Percentiles rank a stretch among this genome's conserved stretches.
phyloP scores from a whole-genome alignment of 192 early-diverging fungal species.

The Allomyces macrogynus region DNA sequence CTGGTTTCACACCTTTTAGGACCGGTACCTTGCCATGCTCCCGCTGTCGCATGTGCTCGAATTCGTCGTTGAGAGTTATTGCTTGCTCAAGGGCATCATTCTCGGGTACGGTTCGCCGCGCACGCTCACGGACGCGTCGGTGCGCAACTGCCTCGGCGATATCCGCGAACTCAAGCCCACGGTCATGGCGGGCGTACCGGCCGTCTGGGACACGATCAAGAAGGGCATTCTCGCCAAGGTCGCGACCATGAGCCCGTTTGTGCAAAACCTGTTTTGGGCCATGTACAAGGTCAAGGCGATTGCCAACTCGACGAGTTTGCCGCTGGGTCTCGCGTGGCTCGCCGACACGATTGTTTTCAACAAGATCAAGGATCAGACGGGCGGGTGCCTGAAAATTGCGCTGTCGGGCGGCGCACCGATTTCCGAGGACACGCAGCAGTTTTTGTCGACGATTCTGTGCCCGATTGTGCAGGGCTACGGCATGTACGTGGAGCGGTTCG shows the following conservation, averaged over 20 bases:
- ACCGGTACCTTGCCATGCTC: slow-evolving; percentile 54
- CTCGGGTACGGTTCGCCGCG: slow-evolving; percentile 45
- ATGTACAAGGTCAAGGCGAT: slow-evolving; percentile 51
- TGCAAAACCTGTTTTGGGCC: slow-evolving; percentile 51
- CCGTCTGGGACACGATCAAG: slow-evolving; percentile 75
- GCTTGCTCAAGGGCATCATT: slow-evolving; percentile 42
- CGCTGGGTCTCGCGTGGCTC: slow-evolving; percentile 17
- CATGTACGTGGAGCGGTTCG: slow-evolving; percentile 16
- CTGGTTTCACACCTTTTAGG: slow-evolving; percentile 23
- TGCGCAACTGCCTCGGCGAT: slow-evolving; percentile 47
- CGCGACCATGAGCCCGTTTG: slow-evolving; percentile 19
- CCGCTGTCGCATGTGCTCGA: slow-evolving; percentile 80
- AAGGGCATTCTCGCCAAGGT: slow-evolving; percentile 58
- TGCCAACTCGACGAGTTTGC: slow-evolving; percentile 1
- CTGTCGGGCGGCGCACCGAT: slow-evolving; percentile 83
- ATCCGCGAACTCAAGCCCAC: slow-evolving; percentile 50
- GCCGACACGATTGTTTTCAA: slow-evolving; percentile 64
- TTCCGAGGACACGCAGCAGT: slow-evolving; percentile 61
- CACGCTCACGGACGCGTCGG: slow-evolving; percentile 48
- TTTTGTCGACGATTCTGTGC: slow-evolving; percentile 52
- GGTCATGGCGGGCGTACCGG: slow-evolving; percentile 63
- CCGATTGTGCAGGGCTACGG: slow-evolving; percentile 75
- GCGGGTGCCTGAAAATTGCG: slow-evolving; percentile 61
- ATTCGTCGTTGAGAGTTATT: slow-evolving; percentile 58
- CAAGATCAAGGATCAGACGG: slow-evolving; percentile 60